phyloP scores from a whole-genome alignment of 208 protist species.

The Wallacemonas sp. region DNA sequence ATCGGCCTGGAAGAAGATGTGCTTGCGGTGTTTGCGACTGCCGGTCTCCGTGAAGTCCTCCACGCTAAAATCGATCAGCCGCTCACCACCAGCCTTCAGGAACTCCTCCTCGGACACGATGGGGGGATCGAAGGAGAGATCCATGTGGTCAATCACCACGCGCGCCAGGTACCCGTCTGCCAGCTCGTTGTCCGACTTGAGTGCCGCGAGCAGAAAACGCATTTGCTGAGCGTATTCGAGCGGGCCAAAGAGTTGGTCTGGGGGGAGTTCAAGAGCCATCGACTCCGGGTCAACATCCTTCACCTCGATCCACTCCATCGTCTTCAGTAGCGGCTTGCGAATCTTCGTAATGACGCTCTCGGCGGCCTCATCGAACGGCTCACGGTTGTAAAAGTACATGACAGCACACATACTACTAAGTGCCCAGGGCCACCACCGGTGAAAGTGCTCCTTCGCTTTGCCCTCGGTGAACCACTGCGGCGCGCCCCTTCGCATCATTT shows the following conservation, averaged over 20 bases:
- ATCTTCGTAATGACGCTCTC: slow-evolving; percentile 75
- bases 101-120: slow-evolving; percentile 68
- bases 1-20: slow-evolving; percentile 89
- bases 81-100: slow-evolving; percentile 53
- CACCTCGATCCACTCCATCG: slow-evolving; percentile 90
- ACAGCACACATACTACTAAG: slow-evolving; percentile 70
- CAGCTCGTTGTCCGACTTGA: slow-evolving; percentile 87
- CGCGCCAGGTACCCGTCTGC: slow-evolving; percentile 89
- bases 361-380: slow-evolving; percentile 87
- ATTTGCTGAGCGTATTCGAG: slow-evolving; percentile 87
- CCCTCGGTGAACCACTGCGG: slow-evolving; percentile 85
- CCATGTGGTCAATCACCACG: slow-evolving; percentile 85
- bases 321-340: slow-evolving; percentile 75
- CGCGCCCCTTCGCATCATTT: slow-evolving; percentile 74
- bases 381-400: slow-evolving; percentile 85
- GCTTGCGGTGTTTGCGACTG: slow-evolving; percentile 48
- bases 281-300: slow-evolving; percentile 89
- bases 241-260: slow-evolving; percentile 87
- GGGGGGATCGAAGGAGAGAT: slow-evolving; percentile 82
- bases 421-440: slow-evolving; percentile 88
- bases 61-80: slow-evolving; percentile 79
- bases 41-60: slow-evolving; percentile 78
- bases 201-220: slow-evolving; percentile 83
- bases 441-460: slow-evolving; percentile 77
- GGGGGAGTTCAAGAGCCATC: slow-evolving; percentile 87